Evolutionary conservation across 805 yeast genomes (phyloP).

Genomic region (Jamesozyma hellenica): DNA sequence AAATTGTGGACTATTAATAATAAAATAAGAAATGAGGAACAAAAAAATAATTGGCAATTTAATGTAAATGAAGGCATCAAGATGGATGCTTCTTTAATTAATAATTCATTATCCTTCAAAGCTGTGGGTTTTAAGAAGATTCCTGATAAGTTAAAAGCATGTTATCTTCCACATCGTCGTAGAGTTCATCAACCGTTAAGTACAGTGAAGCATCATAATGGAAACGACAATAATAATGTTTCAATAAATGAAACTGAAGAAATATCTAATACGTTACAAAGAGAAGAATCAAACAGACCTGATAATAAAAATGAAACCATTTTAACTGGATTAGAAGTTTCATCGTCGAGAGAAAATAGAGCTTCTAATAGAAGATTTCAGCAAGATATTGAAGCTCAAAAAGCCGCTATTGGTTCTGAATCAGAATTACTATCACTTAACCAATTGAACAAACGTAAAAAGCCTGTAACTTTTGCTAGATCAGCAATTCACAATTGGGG

Average conservation of each 20-base stretch:
- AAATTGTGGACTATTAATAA: constrained; percentile 18
- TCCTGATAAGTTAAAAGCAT: constrained; percentile 60
- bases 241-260: constrained; percentile 35
- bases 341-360: constrained; percentile 76
- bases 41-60: constrained; percentile 11
- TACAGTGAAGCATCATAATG: constrained; percentile 52
- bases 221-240: constrained; percentile 30
- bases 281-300: constrained; percentile 14
- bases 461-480: constrained; percentile 92
- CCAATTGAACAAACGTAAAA: constrained; percentile 79
- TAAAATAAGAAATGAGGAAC: constrained; percentile 7
- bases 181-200: constrained; percentile 58
- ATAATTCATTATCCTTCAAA: constrained; percentile 50
- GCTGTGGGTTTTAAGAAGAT: constrained; percentile 68
- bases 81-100: constrained; percentile 28
- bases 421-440: constrained; percentile 75
- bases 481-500: constrained; percentile 99
- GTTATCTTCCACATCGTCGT: constrained; percentile 75
- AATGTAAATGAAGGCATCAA: constrained; percentile 20
- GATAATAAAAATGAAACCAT: constrained; percentile 10
- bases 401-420: constrained; percentile 67
- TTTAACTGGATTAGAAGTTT: constrained; percentile 28
- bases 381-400: constrained; percentile 78
- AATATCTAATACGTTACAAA: constrained; percentile 8
- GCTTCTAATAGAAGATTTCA: constrained; percentile 82